Base-by-base conservation (phyloP, 192 early-diverging fungal species). In the Gigaspora rosea region DNA sequence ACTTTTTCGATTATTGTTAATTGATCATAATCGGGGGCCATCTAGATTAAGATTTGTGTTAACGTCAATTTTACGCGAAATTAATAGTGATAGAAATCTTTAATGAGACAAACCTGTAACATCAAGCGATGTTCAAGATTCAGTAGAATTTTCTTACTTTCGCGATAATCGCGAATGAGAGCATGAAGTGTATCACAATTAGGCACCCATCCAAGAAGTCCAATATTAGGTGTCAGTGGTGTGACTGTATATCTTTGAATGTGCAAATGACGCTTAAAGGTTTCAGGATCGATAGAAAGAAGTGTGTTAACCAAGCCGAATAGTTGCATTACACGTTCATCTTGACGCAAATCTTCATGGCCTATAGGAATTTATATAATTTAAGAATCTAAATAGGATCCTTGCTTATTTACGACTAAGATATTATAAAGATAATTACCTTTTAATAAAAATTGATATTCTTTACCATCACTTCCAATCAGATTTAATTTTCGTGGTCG, bases 241-340 rank as follows among this genome's bases (percentile, higher is more conserved):
- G 96, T 93, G 49, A 94, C 96, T 18, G 96, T 90, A 83, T 93
- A 98, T 27, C 92, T 85, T 73, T 95, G 91, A 56, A 99, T 99
- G 47, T 88, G 91, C 20, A 99, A 84, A 81, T 97, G 95, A 18
- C 96, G 85, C 73, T 93, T 93, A 80, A 96, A 93, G 1, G 96
- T 97, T 72, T 97, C 94, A 0, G 92, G 78, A 79, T 98, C 95
- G 7, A 84, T 84, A 7, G 83, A 84, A 0, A 99, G 87, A 32
- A 98, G 79, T 5, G 95, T 96, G 81, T 98, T 99, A 52, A 99
- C 94, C 33, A 99, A 89, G 16, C 95, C 96, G 87, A 99, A 99
- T 48, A 98, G 79, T 82, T 99, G 97, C 96, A 99, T 99, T 13
- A 95, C 96, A 62, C 98, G 92, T 85, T 99, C 98, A 79, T 99